These are phyloP conservation scores for Boletus tomentosulus DNA, from an alignment of 768 basidiomycete genomes.

Conservation along the genomic window DNA sequence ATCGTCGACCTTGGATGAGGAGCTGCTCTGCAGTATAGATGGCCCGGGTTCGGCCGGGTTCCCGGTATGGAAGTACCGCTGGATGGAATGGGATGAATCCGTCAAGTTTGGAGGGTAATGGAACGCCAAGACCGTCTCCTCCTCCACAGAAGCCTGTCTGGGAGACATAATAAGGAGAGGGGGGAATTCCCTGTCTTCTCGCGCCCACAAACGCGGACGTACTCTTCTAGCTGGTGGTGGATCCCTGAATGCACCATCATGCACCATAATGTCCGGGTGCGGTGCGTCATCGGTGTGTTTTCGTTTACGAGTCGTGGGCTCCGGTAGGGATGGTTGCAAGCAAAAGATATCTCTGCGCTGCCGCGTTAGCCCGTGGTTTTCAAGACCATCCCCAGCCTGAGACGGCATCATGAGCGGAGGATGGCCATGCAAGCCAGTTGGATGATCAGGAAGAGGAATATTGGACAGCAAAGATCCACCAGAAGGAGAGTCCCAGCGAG, in stretches of 20 bases:
- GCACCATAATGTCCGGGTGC: background rate
- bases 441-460: background rate
- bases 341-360: background rate
- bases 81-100: constrained; percentile 1
- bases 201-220: constrained; percentile 7
- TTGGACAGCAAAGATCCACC: background rate
- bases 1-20: background rate
- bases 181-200: constrained; percentile 15
- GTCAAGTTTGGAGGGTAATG: background rate
- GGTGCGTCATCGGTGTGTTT: constrained; percentile 4
- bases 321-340: background rate
- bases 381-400: background rate
- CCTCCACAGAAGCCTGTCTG: background rate
- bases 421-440: background rate
- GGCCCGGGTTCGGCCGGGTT: background rate
- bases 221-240: background rate
- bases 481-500: background rate
- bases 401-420: background rate
- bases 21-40: background rate
- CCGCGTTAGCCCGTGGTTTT: background rate
- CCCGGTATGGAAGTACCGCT: background rate
- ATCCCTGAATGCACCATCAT: background rate
- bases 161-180: constrained; percentile 23
- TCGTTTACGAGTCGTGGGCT: constrained; percentile 15
- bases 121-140: constrained; percentile 1